Base-by-base conservation (phyloP, 768 basidiomycete species). In the Russula emetica region DNA sequence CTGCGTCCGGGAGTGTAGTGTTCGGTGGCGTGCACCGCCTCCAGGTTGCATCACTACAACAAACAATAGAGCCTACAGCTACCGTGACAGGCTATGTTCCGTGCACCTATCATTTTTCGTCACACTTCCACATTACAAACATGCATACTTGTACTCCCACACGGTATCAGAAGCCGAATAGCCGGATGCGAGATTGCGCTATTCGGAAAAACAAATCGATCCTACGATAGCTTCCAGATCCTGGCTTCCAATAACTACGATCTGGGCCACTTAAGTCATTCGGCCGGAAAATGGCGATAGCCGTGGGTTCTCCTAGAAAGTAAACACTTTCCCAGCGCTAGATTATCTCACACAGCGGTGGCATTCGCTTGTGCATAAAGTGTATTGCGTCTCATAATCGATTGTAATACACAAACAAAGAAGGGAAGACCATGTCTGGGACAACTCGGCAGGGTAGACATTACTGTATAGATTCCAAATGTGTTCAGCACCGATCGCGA, bases 361-460 rank as follows among this genome's bases (percentile, higher is more conserved):
- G 55, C 54, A 22, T 51, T 62, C 34, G 16, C 34, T 26, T 38
- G 66, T 67, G 66, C 58, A 69, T 56, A 45, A 28, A 14, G 56
- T 36, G 36, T 47, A 38, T 59, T 61, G 58, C 62, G 42, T 67
- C 61, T 64, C 66, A 60, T 55, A 50, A 40, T 10, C 24, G 47
- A 49, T 67, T 62, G 60, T 50, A 18, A 53, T 62, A 69, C 68
- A 69, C 51, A 53, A 50, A 40, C 47, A 64, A 50, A 49, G 5
- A 34, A 60, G 42, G 47, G 20, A 59, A 22, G 60, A 30, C 60
- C 18, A 65, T 45, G 52, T 30, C 55, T 26, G 62, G 32, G 26
- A 49, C 34, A 38, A 58, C 36, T 34, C n/a, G 44, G 55, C n/a
- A 60, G 51, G 55, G 47, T 40, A 38, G 50, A 56, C 55, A 44